Conservation (phyloP, 495 filamentous ascomycete genomes). For the Neurospora sp. region DNA sequence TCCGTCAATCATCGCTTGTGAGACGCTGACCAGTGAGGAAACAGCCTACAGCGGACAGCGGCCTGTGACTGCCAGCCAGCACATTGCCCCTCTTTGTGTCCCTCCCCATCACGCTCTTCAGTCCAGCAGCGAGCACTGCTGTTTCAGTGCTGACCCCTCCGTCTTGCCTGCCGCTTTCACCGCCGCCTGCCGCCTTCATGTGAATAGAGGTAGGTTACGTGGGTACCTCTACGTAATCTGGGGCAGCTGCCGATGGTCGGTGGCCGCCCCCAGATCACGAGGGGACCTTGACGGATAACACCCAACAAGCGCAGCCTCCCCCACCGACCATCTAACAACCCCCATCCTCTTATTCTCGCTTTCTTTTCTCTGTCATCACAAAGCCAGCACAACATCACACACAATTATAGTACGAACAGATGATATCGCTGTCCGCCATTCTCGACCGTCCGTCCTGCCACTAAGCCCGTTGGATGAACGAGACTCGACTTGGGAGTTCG, state of each 20-base stretch:
- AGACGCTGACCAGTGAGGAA: not conserved
- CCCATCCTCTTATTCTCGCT: not conserved
- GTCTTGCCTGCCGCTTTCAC: not conserved
- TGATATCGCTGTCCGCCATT: not conserved
- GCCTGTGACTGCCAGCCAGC: not conserved
- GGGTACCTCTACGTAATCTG: not conserved
- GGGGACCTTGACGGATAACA: not conserved
- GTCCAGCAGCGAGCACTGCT: not conserved
- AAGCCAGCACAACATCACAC: not conserved
- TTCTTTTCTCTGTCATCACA: not conserved
- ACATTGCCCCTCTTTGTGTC: not conserved
- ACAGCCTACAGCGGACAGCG: not conserved
- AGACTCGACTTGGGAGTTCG: not conserved
- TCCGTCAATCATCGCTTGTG: not conserved
- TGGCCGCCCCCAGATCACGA: not conserved
- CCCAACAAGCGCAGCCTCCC: not conserved
- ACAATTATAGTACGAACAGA: not conserved
- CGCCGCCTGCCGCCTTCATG: not conserved
- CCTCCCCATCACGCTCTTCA: not conserved
- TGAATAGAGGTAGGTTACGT: not conserved
- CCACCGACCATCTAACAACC: not conserved
- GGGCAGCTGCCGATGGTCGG: not conserved
- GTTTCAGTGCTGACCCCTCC: not conserved
- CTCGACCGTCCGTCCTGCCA: not conserved
- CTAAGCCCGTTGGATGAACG: not conserved